Percentiles rank a stretch among this genome's conserved stretches.
Conservation (phyloP, 2,329 filamentous ascomycete species). For the Diaporthe sp. region DNA sequence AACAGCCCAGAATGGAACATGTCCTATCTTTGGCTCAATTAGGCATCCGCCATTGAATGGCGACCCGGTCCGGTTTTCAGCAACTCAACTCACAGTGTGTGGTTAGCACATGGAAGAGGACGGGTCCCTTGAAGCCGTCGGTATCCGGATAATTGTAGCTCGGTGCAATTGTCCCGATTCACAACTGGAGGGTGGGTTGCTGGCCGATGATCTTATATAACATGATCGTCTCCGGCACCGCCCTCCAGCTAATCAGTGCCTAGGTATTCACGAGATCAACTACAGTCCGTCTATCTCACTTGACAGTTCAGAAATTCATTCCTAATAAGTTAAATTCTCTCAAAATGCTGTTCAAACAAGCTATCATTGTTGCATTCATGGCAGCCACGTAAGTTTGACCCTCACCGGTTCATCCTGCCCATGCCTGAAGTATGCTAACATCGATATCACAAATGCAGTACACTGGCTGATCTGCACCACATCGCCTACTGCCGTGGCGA, state of each 20-base stretch:
- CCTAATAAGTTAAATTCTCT: not conserved
- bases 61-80: not conserved
- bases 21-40: not conserved
- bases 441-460: not conserved
- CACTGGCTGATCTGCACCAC: constrained; percentile 20
- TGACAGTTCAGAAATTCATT: no score
- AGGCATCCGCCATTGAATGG: not conserved
- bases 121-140: not conserved
- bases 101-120: not conserved
- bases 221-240: not conserved
- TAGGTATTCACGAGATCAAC: not conserved
- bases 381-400: not conserved
- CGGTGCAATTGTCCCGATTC: not conserved
- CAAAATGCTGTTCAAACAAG: constrained; percentile 11
- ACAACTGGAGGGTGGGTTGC: not conserved
- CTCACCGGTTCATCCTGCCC: not conserved
- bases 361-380: constrained; percentile 2
- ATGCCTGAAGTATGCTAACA: not conserved
- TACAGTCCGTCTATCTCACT: no score
- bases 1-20: not conserved
- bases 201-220: constrained; percentile 2
- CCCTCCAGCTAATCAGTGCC: no score
- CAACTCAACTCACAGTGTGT: not conserved
- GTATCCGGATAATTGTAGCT: not conserved
- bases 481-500: constrained; percentile 16